phyloP scores from a whole-genome alignment of 306 rosid genomes.

The Fragaria iinumae region DNA sequence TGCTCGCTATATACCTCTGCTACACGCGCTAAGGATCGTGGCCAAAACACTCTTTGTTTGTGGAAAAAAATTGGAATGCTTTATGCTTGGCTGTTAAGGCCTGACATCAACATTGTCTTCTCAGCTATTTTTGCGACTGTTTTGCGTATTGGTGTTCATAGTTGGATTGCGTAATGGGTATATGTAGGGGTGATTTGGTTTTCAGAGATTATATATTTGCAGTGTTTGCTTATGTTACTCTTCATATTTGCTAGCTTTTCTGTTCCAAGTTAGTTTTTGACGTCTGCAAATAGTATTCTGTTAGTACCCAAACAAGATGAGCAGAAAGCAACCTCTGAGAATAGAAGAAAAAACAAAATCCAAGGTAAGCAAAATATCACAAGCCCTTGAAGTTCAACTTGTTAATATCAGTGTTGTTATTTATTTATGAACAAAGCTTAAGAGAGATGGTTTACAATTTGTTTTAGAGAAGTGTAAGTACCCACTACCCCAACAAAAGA shows the following conservation, averaged over 20 bases:
- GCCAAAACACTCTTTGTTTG: too few relatives aligned
- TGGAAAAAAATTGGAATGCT: too few relatives aligned
- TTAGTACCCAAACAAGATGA: neutral
- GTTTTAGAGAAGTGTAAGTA: slow-evolving; percentile 42
- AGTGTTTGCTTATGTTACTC: neutral
- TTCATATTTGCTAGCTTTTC: neutral
- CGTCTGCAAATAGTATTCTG: neutral
- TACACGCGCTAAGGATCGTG: too few relatives aligned
- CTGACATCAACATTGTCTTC: too few relatives aligned
- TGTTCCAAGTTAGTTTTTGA: neutral
- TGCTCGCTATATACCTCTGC: too few relatives aligned
- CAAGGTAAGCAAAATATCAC: neutral
- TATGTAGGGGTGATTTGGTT: neutral
- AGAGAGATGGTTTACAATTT: slow-evolving; percentile 38
- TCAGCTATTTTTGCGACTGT: too few relatives aligned
- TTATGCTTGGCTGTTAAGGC: too few relatives aligned
- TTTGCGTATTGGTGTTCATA: too few relatives aligned
- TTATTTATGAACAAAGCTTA: neutral
- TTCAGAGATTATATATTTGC: neutral
- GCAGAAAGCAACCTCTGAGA: neutral
- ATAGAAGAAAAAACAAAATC: neutral
- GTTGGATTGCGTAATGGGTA: neutral
- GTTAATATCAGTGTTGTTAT: neutral
- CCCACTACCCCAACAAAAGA: slow-evolving; percentile 44
- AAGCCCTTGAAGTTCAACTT: neutral